A percentile compares a stretch with the other conserved stretches of the same genome.
Conservation (phyloP, 2,329 filamentous ascomycete genomes). For the Diaporthe aspalathi region DNA sequence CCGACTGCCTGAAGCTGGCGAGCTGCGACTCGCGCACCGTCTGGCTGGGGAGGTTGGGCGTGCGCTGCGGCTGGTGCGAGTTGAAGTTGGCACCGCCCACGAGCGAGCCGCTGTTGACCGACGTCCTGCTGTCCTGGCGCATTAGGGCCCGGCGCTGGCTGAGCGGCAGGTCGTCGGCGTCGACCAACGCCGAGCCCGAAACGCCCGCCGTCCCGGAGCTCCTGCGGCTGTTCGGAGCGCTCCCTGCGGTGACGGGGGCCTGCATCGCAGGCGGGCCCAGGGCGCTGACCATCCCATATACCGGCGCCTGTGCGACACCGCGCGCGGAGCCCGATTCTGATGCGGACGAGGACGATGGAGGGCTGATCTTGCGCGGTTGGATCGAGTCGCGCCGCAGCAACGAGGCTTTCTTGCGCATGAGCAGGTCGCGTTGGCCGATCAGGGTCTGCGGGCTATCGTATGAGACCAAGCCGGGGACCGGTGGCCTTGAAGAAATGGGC, state of each 20-base stretch:
- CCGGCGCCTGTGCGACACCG: slow-evolving; percentile 41
- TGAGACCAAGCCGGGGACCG: slow-evolving; percentile 60
- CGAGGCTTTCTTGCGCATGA: slow-evolving; percentile 60
- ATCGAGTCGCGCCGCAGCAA: slow-evolving; percentile 43
- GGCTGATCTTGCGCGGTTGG: slow-evolving; percentile 3
- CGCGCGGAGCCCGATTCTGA: slow-evolving; percentile 58
- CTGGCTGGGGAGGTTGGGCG: slow-evolving; percentile 54
- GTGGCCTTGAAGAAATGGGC: slow-evolving; percentile 42
- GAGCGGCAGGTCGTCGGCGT: slow-evolving; percentile 76
- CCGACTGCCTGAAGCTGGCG: slow-evolving; percentile 74
- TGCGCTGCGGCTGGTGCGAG: slow-evolving; percentile 66
- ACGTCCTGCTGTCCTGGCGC: slow-evolving; percentile 60
- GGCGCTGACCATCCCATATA: slow-evolving; percentile 8
- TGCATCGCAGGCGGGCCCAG: slow-evolving; percentile 21
- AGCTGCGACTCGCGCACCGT: slow-evolving; percentile 68
- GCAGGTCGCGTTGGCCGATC: slow-evolving; percentile 65
- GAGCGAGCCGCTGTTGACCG: slow-evolving; percentile 38
- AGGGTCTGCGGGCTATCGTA: slow-evolving; percentile 66
- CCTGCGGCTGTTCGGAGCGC: slow-evolving; percentile 28
- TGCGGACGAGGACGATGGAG: slow-evolving; percentile 43
- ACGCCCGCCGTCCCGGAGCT: not conserved
- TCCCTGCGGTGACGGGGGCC: slow-evolving; percentile 32
- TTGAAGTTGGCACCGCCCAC: not conserved
- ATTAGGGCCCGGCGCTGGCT: slow-evolving; percentile 74
- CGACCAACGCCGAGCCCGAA: not conserved